Evolutionary conservation across 2,329 filamentous ascomycete genomes (phyloP).

Genomic region (Teratosphaeria destructans): DNA sequence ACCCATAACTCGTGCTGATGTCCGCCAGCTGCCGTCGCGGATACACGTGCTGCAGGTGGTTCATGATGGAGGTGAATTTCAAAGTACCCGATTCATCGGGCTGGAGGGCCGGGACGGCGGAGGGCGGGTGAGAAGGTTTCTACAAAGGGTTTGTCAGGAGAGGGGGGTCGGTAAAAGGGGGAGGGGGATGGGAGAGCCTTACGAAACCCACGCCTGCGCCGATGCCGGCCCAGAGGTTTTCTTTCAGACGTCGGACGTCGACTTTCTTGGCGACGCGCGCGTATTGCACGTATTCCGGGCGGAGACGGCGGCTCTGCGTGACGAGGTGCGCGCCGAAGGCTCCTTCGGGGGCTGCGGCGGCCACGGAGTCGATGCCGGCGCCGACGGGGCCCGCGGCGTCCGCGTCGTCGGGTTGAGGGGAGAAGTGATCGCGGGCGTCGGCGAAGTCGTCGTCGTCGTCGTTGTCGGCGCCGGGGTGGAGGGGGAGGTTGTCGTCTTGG

Average conservation of each 20-base stretch:
- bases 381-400: constrained; percentile 19
- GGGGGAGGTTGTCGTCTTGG: constrained; percentile 70
- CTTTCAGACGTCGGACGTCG: constrained; percentile 53
- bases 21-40: constrained; percentile 78
- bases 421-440: constrained; percentile 70
- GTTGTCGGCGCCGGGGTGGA: constrained; percentile 50
- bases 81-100: constrained; percentile 43
- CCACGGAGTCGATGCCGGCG: constrained; percentile 21
- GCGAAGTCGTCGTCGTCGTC: constrained; percentile 68
- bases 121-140: constrained; percentile 5
- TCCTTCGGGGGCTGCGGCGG: constrained; percentile 23
- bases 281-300: constrained; percentile 57
- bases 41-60: constrained; percentile 76
- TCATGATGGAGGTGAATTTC: constrained; percentile 88
- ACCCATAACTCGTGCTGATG: constrained; percentile 87
- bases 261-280: constrained; percentile 58
- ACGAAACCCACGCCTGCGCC: constrained; percentile 27
- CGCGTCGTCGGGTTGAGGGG: constrained; percentile 48
- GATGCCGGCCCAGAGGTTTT: constrained; percentile 56
- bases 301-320: constrained; percentile 48
- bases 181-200: background rate
- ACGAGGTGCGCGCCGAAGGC: constrained; percentile 54
- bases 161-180: background rate
- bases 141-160: background rate
- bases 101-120: constrained; percentile 15